Conservation (phyloP, 2,329 filamentous ascomycete species). For the Penicillium occitanis region DNA sequence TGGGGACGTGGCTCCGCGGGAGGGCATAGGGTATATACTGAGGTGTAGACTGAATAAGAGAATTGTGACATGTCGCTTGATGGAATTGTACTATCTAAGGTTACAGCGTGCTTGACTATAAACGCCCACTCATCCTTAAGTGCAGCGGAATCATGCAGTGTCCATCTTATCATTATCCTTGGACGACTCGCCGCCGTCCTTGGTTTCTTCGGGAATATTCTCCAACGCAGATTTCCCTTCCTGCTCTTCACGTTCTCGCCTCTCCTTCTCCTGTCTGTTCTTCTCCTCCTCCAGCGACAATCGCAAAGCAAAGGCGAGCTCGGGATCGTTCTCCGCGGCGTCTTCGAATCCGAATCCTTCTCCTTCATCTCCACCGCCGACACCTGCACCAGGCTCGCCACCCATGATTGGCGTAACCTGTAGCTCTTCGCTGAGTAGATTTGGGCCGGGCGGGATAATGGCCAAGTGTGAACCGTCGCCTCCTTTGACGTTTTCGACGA, state of each 20-base stretch:
- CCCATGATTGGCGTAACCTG: constrained; percentile 86
- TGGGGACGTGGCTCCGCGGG: constrained; percentile 74
- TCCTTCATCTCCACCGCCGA: constrained; percentile 45
- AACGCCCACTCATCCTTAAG: not conserved
- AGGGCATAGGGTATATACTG: constrained; percentile 39
- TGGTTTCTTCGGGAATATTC: constrained; percentile 72
- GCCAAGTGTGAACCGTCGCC: constrained; percentile 89
- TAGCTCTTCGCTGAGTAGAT: constrained; percentile 88
- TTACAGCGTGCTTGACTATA: constrained; percentile 19
- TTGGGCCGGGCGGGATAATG: constrained; percentile 84
- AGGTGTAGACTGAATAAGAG: not conserved
- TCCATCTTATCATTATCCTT: constrained; percentile 77
- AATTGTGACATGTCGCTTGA: constrained; percentile 7
- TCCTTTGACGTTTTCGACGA: constrained; percentile 90
- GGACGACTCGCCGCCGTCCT: constrained; percentile 49
- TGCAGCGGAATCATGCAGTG: constrained; percentile 55
- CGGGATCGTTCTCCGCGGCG: constrained; percentile 78
- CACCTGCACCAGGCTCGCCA: constrained; percentile 68
- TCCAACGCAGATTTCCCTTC: constrained; percentile 75
- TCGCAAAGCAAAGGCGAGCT: constrained; percentile 86
- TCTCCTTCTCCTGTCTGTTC: constrained; percentile 83
- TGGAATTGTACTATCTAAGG: constrained; percentile 27
- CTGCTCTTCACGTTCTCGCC: constrained; percentile 69
- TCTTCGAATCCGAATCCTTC: constrained; percentile 74
- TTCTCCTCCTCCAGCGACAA: constrained; percentile 99